Percentiles rank a stretch among this genome's conserved stretches.
These are phyloP conservation scores for Talaromyces piceae DNA, from an alignment of 2,329 filamentous ascomycete genomes.

Conservation along the genomic window DNA sequence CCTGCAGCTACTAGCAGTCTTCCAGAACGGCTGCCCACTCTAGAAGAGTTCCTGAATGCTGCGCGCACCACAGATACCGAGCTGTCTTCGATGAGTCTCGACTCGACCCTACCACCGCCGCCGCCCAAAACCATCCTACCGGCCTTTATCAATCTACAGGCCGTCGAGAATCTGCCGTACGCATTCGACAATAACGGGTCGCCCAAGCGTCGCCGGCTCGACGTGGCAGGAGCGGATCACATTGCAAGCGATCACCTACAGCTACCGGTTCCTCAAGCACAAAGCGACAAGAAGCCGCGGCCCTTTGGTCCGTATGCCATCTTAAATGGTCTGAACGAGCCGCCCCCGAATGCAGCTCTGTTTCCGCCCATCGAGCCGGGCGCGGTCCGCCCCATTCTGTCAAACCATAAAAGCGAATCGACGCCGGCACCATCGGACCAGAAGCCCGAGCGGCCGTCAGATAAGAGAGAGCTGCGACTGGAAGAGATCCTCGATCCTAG, in stretches of 20 bases:
- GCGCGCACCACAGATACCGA: conserved; percentile 30
- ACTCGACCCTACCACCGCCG: conserved; percentile 26
- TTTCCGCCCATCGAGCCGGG: conserved; percentile 55
- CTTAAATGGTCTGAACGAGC: conserved; percentile 56
- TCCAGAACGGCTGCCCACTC: conserved; percentile 29
- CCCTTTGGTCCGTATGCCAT: conserved; percentile 41
- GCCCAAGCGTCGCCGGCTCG: conserved; percentile 39
- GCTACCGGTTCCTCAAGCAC: conserved; percentile 41
- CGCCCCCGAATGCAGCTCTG: conserved; percentile 53
- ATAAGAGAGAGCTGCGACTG: conserved; percentile 27
- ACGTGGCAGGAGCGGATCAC: conserved; percentile 32
- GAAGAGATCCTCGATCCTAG: conserved; percentile 27
- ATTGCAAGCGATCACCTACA: conserved; percentile 38
- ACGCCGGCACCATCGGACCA: background rate
- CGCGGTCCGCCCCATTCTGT: conserved; percentile 30
- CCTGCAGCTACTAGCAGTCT: conserved; percentile 22
- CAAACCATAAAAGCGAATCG: conserved; percentile 21
- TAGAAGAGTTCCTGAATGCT: conserved; percentile 30
- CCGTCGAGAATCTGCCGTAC: conserved; percentile 38
- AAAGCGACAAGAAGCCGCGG: conserved; percentile 35
- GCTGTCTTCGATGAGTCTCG: conserved; percentile 15
- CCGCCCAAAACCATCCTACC: conserved; percentile 36
- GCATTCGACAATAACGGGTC: conserved; percentile 32
- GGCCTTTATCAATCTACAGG: conserved; percentile 42
- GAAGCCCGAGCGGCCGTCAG: conserved; percentile 19